Percentiles rank a stretch among this genome's conserved stretches.
Evolutionary conservation across 108 stramenopile species (phyloP).

Genomic region (Craspedostauros australis): DNA sequence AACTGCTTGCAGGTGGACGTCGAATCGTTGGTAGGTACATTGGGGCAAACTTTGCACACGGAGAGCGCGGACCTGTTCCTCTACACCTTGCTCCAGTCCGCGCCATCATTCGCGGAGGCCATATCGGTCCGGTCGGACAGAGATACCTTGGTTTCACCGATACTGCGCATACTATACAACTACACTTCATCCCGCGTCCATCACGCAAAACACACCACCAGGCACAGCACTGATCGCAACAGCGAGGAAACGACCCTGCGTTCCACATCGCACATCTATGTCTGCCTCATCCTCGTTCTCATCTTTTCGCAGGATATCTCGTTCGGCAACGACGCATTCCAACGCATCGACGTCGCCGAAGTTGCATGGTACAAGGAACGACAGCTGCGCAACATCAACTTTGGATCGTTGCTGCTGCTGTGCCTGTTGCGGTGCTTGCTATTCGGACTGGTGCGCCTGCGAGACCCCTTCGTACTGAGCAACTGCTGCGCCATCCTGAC

Average conservation of each 20-base stretch:
- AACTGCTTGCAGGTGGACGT: conserved; percentile 51
- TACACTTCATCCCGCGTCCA: conserved; percentile 5
- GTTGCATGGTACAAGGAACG: conserved; percentile 82
- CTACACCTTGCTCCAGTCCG: conserved; percentile 65
- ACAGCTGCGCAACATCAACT: conserved; percentile 47
- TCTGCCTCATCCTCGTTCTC: conserved; percentile 71
- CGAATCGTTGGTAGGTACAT: conserved; percentile 60
- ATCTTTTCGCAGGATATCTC: conserved; percentile 79
- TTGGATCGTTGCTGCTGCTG: conserved; percentile 68
- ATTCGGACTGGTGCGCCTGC: conserved; percentile 62
- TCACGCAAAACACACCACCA: not conserved
- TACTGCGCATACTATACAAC: conserved; percentile 52
- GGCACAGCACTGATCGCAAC: not conserved
- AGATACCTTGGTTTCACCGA: conserved; percentile 65
- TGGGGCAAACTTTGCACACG: conserved; percentile 57
- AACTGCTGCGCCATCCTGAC: conserved; percentile 74
- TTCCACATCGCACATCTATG: conserved; percentile 74
- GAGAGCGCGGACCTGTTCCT: conserved; percentile 64
- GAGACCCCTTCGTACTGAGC: conserved; percentile 72
- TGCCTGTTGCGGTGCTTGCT: conserved; percentile 59
- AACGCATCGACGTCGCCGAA: conserved; percentile 34
- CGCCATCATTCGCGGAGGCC: conserved; percentile 58
- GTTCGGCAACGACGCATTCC: conserved; percentile 73
- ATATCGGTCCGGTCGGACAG: conserved; percentile 61
- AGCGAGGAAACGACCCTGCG: too few relatives aligned